Evolutionary conservation across 2,329 filamentous ascomycete species (phyloP).

Genomic region (Cladosporium austrohemisphaericum): DNA sequence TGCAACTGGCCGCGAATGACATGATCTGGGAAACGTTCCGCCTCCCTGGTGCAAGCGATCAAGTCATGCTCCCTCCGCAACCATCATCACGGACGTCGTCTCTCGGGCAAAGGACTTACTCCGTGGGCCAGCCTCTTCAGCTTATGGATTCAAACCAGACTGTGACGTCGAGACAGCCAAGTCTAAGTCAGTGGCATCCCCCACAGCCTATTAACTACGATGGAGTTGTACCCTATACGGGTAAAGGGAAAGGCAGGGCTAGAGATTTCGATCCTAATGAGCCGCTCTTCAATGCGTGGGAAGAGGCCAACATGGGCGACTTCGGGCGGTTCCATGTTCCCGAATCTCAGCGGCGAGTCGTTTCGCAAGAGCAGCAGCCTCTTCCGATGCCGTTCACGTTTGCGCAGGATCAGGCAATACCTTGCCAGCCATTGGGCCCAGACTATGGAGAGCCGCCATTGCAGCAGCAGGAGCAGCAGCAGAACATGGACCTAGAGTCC

Average conservation of each 20-base stretch:
- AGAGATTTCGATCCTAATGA: constrained; percentile 2
- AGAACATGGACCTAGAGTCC: neutral
- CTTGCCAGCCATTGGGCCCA: neutral
- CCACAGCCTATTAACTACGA: constrained; percentile 5
- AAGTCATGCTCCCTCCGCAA: constrained; percentile 9
- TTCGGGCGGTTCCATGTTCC: neutral
- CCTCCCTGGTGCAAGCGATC: constrained; percentile 3
- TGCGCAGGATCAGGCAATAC: neutral
- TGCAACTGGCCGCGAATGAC: constrained; percentile 11
- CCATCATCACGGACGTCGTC: neutral
- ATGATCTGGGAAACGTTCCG: constrained; percentile 14
- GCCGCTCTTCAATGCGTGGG: neutral
- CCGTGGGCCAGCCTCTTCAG: constrained; percentile 5
- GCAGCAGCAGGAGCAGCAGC: no score
- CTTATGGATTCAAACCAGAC: constrained; percentile 1
- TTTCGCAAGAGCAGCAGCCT: neutral
- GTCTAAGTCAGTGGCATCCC: neutral
- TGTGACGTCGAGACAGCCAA: no score
- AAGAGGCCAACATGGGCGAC: neutral
- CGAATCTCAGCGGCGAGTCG: neutral
- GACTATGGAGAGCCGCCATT: neutral
- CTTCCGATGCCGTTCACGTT: neutral
- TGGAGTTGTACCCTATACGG: neutral
- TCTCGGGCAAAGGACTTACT: neutral
- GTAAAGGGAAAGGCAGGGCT: constrained; percentile 11